Conservation (phyloP, 176 grass and related monocot species). For the Dendrocalamus sinicus region DNA sequence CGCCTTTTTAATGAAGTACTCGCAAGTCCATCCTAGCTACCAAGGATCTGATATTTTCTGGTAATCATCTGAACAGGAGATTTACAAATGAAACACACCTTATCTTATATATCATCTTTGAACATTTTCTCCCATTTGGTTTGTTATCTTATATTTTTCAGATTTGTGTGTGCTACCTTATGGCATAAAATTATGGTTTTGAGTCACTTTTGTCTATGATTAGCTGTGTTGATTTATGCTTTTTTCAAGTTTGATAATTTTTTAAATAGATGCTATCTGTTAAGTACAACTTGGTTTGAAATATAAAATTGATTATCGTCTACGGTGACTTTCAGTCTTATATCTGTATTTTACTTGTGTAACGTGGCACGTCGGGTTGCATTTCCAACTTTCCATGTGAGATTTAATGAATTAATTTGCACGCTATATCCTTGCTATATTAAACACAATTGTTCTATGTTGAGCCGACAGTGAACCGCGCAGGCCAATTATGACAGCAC, state of each 20-base stretch:
- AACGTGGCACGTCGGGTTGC: constrained; percentile 10
- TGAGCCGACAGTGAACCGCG: too few species aligned
- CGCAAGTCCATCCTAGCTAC: neutral
- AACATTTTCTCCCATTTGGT: constrained; percentile 19
- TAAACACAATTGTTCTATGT: neutral
- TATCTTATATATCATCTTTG: constrained; percentile 15
- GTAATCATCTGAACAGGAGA: neutral
- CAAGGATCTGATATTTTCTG: constrained; percentile 29
- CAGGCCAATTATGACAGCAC: too few species aligned
- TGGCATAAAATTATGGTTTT: constrained; percentile 15
- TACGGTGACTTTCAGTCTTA: neutral
- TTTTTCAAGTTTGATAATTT: constrained; percentile 28
- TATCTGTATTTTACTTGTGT: constrained; percentile 29
- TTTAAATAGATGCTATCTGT: constrained; percentile 21
- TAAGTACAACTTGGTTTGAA: constrained; percentile 3
- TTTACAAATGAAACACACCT: neutral
- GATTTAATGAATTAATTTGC: constrained; percentile 11
- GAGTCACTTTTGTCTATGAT: constrained; percentile 26
- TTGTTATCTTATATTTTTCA: neutral
- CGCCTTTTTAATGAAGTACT: neutral
- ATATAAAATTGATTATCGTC: neutral
- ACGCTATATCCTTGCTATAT: constrained; percentile 1
- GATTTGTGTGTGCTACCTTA: constrained; percentile 13
- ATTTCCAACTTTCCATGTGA: constrained; percentile 25
- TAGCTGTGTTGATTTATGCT: constrained; percentile 29